Conservation (phyloP, 805 yeast species). For the Ogataea minuta region DNA sequence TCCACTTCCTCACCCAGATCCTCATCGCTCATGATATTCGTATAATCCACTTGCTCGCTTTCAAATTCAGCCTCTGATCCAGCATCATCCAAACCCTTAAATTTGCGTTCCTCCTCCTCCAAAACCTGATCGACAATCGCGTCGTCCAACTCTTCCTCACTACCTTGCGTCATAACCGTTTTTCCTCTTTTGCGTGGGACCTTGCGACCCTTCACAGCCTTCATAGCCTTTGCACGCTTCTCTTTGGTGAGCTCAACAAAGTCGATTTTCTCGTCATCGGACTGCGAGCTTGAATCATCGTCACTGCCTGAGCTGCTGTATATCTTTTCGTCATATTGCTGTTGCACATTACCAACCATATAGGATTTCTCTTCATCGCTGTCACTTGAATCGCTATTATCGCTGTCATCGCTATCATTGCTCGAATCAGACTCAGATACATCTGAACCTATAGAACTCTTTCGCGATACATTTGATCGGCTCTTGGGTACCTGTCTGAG, state of each 20-base stretch:
- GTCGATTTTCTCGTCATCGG: constrained; percentile 66
- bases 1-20: constrained; percentile 60
- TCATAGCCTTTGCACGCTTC: constrained; percentile 55
- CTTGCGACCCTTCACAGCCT: constrained; percentile 38
- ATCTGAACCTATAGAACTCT: constrained; percentile 29
- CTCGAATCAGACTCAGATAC: constrained; percentile 26
- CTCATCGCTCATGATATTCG: constrained; percentile 42
- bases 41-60: constrained; percentile 34
- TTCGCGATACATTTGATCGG: constrained; percentile 14
- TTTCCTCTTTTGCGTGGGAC: constrained; percentile 22
- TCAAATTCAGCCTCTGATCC: constrained; percentile 36
- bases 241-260: constrained; percentile 71
- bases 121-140: constrained; percentile 42
- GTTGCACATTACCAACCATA: constrained; percentile 18
- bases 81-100: constrained; percentile 29
- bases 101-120: constrained; percentile 40
- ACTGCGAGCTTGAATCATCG: constrained; percentile 37
- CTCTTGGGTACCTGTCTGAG: constrained; percentile 8
- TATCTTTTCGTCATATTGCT: constrained; percentile 26
- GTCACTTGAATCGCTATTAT: constrained; percentile 30
- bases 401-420: constrained; percentile 24
- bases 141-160: constrained; percentile 41
- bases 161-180: constrained; percentile 5
- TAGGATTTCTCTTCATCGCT: constrained; percentile 29
- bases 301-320: constrained; percentile 39